Conservation (phyloP, 2,329 filamentous ascomycete species). For the Grosmannia huntii region DNA sequence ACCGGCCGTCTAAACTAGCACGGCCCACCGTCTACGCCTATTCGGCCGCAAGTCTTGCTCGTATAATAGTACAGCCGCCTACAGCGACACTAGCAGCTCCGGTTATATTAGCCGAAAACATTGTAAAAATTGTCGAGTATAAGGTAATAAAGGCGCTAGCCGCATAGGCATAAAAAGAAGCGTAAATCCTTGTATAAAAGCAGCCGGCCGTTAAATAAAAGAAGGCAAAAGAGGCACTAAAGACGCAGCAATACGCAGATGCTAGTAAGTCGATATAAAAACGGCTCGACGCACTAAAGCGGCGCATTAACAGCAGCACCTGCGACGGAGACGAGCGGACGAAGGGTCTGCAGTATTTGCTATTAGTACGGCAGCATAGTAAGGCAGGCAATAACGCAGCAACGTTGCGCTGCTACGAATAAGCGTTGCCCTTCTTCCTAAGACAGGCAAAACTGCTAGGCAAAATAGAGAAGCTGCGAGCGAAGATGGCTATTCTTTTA, state of each 20-base stretch:
- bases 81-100: conserved; percentile 16
- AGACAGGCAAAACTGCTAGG: conserved; percentile 63
- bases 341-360: conserved; percentile 70
- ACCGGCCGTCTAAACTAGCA: conserved; percentile 32
- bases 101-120: conserved; percentile 56
- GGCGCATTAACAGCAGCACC: conserved; percentile 51
- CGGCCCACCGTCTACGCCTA: conserved; percentile 16
- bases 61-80: conserved; percentile 1
- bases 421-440: conserved; percentile 75
- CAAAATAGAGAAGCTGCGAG: conserved; percentile 53
- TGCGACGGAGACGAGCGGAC: conserved; percentile 55
- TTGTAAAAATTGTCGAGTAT: conserved; percentile 84
- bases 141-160: conserved; percentile 85
- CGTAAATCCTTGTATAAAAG: conserved; percentile 18
- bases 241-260: background rate
- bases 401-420: conserved; percentile 74
- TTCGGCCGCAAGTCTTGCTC: conserved; percentile 3
- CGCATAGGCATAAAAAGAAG: conserved; percentile 45
- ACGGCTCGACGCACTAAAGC: conserved; percentile 72
- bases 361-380: conserved; percentile 85
- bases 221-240: conserved; percentile 21
- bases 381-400: conserved; percentile 66
- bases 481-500: conserved; percentile 28
- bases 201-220: conserved; percentile 23
- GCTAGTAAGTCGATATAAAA: conserved; percentile 56